A percentile compares a stretch with the other conserved stretches of the same genome.
Conservation (phyloP, 495 filamentous ascomycete genomes). For the Penicillium bialowiezense region DNA sequence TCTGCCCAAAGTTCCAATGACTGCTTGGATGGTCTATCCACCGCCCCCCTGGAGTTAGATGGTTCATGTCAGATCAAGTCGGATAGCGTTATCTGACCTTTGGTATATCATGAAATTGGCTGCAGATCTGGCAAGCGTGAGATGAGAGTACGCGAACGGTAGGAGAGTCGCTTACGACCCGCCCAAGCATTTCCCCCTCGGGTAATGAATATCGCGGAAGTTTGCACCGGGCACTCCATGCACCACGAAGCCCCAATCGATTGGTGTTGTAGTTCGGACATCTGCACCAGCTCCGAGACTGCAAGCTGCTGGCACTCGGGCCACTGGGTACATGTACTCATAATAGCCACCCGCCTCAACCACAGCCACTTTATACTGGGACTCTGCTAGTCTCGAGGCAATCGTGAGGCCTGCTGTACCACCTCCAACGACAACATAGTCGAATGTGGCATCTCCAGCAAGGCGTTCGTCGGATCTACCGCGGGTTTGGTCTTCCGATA, state of each 20-base stretch:
- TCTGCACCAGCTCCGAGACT: constrained; percentile 32
- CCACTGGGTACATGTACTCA: constrained; percentile 40
- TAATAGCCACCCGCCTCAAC: constrained; percentile 61
- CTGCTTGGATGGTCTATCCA: constrained; percentile 30
- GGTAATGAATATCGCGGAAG: constrained; percentile 38
- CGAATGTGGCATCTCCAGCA: constrained; percentile 29
- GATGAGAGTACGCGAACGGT: not conserved
- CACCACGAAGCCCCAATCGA: constrained; percentile 52
- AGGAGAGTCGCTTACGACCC: constrained; percentile 29
- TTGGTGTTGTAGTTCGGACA: constrained; percentile 23
- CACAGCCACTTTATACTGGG: constrained; percentile 38
- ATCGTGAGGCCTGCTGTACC: constrained; percentile 50
- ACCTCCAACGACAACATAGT: constrained; percentile 54
- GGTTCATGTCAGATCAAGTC: too few relatives aligned
- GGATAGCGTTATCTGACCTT: constrained; percentile 16
- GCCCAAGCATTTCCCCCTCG: constrained; percentile 36
- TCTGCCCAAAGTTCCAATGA: constrained; percentile 46
- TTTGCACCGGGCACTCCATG: constrained; percentile 28
- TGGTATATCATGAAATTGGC: constrained; percentile 39
- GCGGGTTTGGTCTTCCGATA: too few relatives aligned
- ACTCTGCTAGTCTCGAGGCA: constrained; percentile 42
- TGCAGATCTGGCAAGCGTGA: constrained; percentile 21
- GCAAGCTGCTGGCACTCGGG: constrained; percentile 43
- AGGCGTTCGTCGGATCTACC: not conserved
- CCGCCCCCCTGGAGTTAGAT: too few relatives aligned